Base-by-base conservation (phyloP, 306 rosid genomes). In the Quercus suber region DNA sequence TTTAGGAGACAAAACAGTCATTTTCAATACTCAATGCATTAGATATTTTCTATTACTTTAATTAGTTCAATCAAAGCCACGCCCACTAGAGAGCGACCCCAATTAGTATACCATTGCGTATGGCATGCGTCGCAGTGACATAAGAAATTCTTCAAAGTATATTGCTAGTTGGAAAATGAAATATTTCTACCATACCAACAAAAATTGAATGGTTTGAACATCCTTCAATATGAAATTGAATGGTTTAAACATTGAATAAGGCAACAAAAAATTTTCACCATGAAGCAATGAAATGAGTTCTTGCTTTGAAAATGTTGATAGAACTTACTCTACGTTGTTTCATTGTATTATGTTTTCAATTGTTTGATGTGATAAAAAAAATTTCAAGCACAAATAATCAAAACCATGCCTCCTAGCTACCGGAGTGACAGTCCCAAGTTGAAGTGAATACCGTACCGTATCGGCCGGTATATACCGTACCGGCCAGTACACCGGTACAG, bases 91-190 rank as follows among this genome's bases (percentile, higher is more conserved):
- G 80, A 1, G 81, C 8, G 7, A 82, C 41, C 12, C 75, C 84
- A 3, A 82, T 33, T 0, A 79, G 5, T 52, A 82, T 0, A 0
- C 73, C 83, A 87, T 70, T 2, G 97, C 86, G 0, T 89, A 89
- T 3, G 94, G 81, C 10, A 91, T 89, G 74, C 81, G 88, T 45
- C 59, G 9, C 2, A 89, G 58, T 18, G 96, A 81, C 30, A 27
- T 25, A 1, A 89, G 92, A 74, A 92, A 89, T 60, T 92, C 86
- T 70, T 92, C 91, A 53, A 86, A 93, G 35, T 88, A 93, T 31
- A 93, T 78, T 35, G 88, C 76, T 73, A 89, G 90, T 74, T 89
- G 90, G 94, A 67, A 88, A 87, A 76, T 89, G 94, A 76, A 93
- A 91, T 4, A 92, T 89, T 82, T 86, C 93, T 60, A 93, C 96